A percentile compares a stretch with the other conserved stretches of the same genome.
Conservation (phyloP, 352 stramenopile species). For the Globisporangium viniferum region DNA sequence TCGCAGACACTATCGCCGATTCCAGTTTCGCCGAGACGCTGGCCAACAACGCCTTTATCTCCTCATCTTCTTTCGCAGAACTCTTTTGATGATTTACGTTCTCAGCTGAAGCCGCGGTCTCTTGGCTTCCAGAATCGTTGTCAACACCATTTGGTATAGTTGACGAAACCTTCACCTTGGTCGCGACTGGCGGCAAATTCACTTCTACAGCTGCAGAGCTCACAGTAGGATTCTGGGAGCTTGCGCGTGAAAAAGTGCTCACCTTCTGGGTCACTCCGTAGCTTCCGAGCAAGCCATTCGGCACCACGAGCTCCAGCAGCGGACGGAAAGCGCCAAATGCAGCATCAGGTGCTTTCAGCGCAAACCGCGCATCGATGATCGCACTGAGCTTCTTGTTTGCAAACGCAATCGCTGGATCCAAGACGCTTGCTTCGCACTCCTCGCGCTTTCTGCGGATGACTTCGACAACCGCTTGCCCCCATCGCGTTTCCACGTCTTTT, state of each 20-base stretch:
- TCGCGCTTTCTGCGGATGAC: conserved; percentile 32
- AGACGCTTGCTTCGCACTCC: conserved; percentile 10
- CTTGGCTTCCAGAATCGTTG: not conserved
- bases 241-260: not conserved
- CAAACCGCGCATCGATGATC: conserved; percentile 26
- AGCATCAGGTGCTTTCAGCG: conserved; percentile 27
- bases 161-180: not conserved
- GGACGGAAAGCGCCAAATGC: conserved; percentile 35
- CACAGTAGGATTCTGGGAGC: not conserved
- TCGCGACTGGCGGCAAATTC: not conserved
- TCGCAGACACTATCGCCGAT: not conserved
- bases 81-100: no score
- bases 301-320: conserved; percentile 50
- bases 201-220: not conserved
- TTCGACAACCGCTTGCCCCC: conserved; percentile 31
- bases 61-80: not conserved
- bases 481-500: conserved; percentile 36
- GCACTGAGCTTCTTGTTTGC: conserved; percentile 25
- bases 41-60: not conserved
- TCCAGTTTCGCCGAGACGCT: not conserved
- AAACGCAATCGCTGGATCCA: not conserved
- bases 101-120: not conserved
- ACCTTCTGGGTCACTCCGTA: conserved; percentile 1
- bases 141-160: not conserved
- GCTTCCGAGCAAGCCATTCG: conserved; percentile 41